Evolutionary conservation across 2,329 filamentous ascomycete genomes (phyloP), one percentile per base, ranked within the genome.

Genomic region (Botrytis tulipae): DNA sequence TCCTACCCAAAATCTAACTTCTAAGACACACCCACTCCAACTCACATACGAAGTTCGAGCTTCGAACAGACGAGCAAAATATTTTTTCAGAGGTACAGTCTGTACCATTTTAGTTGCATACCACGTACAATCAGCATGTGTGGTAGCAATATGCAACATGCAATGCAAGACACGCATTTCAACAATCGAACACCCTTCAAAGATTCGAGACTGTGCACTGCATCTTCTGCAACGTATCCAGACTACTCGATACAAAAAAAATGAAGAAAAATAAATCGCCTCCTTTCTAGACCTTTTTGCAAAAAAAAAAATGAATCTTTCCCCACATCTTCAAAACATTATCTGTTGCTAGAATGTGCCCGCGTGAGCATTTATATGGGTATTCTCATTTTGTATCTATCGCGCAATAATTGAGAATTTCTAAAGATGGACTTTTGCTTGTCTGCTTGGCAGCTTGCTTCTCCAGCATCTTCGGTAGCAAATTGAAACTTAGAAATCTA

Each of bases 1-100:
- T 67, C 44, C 66, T 69, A 69, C 66, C 66, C 66, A 69, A 69
- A 57, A 69, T 35, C 20, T 69, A 14, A 42, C 42, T 35, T 66
- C 3, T 35, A 37, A 66, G 42, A 66, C 62, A 66, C 29, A n/a
- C 12, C 62, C 42, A 66, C 62, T 35, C 5, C 37, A n/a, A 22
- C 16, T 65, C 42, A 22, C 29, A 35, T 12, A 22, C 35, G 29
- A 40, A 40, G 37, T 40, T 40, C 37, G 37, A 37, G 14, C 25
- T 40, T 40, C 37, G 37, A 37, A 14, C 25, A 57, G 48, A 42
- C 35, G 66, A 57, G n/a, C 63, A 3, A 37, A 51, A 51, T 37
- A n/a, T 35, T 51, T 42, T 62, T 61, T 12, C 51, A 57, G 51
- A 57, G 51, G 12, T 29, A 29, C 60, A 42, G 16, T 6, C 42